Evolutionary conservation across 2,329 filamentous ascomycete genomes (phyloP), one percentile per base, ranked within the genome.

Genomic region (Microsporum canis): DNA sequence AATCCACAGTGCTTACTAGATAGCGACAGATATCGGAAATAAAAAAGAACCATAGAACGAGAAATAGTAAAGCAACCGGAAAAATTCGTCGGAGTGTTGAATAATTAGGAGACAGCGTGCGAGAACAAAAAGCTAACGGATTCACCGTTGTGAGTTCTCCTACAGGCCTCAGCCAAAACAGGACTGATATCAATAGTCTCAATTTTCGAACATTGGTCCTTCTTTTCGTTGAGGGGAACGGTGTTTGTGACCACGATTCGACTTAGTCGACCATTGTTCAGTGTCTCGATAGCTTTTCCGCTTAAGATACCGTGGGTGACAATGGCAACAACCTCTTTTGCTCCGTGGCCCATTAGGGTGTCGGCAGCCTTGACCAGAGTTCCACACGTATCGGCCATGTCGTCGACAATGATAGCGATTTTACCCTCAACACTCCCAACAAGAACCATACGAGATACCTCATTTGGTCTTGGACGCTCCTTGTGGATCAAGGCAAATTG

Each of bases 381-480:
- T 67, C 91, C 91, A 73, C 91, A 96, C 3, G 92, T 96, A 72
- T 97, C 92, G 36, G 91, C 91, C 90, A 97, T 96, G 73, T 97
- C 92, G 73, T 97, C 92, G 56, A 99, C 92, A 57, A 99, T 85
- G 71, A 99, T 96, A 63, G 92, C 92, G 34, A 92, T 86, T 78
- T 94, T 94, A 77, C 89, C 88, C 66, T 85, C 83, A 55, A 97
- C 94, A 66, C 95, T 91, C 66, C 94, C 94, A 58, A 97, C 92
- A n/a, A 99, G 86, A 0, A 91, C 89, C 90, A 96, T 95, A 69
- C 89, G 87, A 7, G 88, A 90, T 63, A 96, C 91, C 71, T 95
- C 91, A 70, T 95, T 95, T 63, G 86, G 86, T n/a, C 89, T 85
- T 4, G 91, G 88, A 62, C 91, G 88, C 77, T 96, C 92, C 79